Conservation (phyloP, 2,329 filamentous ascomycete species). For the Apiospora arundinis region DNA sequence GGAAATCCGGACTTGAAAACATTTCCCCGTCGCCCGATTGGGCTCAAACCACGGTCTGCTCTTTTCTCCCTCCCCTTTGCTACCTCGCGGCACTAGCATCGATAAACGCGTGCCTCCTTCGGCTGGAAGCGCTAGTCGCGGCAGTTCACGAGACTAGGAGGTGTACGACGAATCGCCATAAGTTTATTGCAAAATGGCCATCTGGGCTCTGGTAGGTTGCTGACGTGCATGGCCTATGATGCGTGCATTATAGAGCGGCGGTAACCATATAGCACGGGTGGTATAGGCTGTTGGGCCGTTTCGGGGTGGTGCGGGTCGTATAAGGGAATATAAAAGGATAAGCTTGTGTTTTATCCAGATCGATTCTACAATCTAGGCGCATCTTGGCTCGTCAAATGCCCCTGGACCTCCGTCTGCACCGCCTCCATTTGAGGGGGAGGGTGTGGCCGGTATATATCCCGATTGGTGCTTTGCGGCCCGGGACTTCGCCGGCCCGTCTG, state of each 20-base stretch:
- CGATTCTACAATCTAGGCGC: constrained; percentile 12
- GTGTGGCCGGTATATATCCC: neutral
- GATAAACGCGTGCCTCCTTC: neutral
- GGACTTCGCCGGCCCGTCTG: constrained; percentile 18
- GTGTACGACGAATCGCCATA: neutral
- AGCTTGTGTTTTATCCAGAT: constrained; percentile 22
- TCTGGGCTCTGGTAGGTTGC: neutral
- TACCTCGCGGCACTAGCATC: neutral
- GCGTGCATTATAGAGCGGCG: neutral
- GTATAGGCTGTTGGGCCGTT: neutral
- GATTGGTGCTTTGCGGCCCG: constrained; percentile 11
- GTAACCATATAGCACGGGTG: neutral
- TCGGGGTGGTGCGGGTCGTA: neutral
- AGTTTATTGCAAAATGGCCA: neutral
- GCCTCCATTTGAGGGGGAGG: neutral
- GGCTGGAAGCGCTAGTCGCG: neutral
- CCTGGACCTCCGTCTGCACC: constrained; percentile 11
- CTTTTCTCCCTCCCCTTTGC: neutral
- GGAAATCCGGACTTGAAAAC: neutral
- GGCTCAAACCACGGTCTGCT: neutral
- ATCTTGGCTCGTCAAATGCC: constrained; percentile 11
- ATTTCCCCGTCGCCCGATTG: neutral
- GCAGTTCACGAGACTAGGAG: neutral
- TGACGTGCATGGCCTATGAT: neutral
- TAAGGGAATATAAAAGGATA: constrained; percentile 18